Evolutionary conservation across 768 basidiomycete genomes (phyloP), one percentile per base, ranked within the genome.

Genomic region (Termitomyces sp.): DNA sequence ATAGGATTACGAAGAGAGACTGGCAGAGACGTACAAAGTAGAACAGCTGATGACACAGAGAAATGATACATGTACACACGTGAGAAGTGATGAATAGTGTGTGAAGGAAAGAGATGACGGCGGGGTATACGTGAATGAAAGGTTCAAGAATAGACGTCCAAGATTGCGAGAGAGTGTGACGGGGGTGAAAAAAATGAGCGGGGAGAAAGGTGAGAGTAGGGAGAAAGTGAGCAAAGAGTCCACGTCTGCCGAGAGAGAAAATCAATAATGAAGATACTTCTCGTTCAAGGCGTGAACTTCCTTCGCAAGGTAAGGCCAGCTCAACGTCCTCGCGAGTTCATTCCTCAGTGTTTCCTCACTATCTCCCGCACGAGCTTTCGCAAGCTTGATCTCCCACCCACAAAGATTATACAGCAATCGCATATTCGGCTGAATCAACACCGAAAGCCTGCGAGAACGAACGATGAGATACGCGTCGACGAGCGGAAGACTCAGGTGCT

Each of bases 361-460:
- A 24, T 72, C 79, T 4, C 75, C 78, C 0, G 84, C 86, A 26
- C 87, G 80, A 67, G 86, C 85, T 63, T 80, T 80, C n/a, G 92
- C 92, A n/a, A 97, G 80, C 69, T 87, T 85, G 64, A 92, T 86
- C 72, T 98, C 96, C 93, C 93, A 98, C 10, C 91, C 94, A 66
- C 92, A 86, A 26, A 98, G 79, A 68, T 98, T 95, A 71, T 95
- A 97, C 71, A 98, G 72, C 68, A 98, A 74, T n/a, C 93, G 83
- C 84, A 98, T 89, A 63, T 97, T 98, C 20, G 96, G 96, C 74
- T 98, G 93, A 60, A 93, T 94, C 63, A 94, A 79, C 60, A 95
- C 93, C 32, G 85, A 95, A 53, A 98, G 78, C 36, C 96, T 79
- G 43, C 95, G 82, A 55, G 92, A 93, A 56, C 96, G 86, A 37